These are phyloP conservation scores for Hypericum androsaemum DNA, from an alignment of 345 rosid species.

Conservation along the genomic window DNA sequence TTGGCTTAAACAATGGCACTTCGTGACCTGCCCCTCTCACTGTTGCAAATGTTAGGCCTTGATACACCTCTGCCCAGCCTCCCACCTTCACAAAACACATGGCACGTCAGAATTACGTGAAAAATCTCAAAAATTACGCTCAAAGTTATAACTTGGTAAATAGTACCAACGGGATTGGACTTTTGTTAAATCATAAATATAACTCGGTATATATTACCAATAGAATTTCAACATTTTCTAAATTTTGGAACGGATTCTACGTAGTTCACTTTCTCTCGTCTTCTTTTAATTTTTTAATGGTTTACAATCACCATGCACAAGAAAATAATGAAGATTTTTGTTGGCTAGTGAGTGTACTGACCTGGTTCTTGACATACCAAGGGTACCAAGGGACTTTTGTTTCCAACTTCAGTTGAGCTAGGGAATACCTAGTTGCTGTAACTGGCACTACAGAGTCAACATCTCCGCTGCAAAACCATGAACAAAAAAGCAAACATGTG, in stretches of 20 bases:
- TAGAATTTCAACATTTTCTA: too few relatives aligned
- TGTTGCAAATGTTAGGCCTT: conserved; percentile 43
- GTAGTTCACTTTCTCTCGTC: too few relatives aligned
- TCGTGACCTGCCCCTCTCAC: conserved; percentile 66
- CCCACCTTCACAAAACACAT: conserved; percentile 47
- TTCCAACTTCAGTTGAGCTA: conserved; percentile 32
- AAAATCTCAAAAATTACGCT: too few relatives aligned
- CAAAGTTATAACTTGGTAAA: too few relatives aligned
- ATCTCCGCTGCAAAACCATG: conserved; percentile 34
- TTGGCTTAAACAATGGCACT: conserved; percentile 45
- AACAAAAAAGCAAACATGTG: neutral
- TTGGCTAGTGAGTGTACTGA: conserved; percentile 16
- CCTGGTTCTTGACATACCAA: conserved; percentile 31
- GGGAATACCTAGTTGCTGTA: conserved; percentile 47
- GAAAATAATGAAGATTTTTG: neutral
- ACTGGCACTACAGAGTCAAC: conserved; percentile 54
- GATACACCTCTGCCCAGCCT: conserved; percentile 47
- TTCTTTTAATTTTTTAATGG: too few relatives aligned
- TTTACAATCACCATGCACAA: neutral
- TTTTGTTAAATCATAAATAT: too few relatives aligned
- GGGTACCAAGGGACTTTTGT: conserved; percentile 38
- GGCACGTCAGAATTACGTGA: too few relatives aligned
- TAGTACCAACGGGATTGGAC: too few relatives aligned
- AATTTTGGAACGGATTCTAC: too few relatives aligned
- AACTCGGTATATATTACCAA: too few relatives aligned